Base-by-base conservation (phyloP, 2,329 filamentous ascomycete genomes). In the Pseudogymnoascus sp. region DNA sequence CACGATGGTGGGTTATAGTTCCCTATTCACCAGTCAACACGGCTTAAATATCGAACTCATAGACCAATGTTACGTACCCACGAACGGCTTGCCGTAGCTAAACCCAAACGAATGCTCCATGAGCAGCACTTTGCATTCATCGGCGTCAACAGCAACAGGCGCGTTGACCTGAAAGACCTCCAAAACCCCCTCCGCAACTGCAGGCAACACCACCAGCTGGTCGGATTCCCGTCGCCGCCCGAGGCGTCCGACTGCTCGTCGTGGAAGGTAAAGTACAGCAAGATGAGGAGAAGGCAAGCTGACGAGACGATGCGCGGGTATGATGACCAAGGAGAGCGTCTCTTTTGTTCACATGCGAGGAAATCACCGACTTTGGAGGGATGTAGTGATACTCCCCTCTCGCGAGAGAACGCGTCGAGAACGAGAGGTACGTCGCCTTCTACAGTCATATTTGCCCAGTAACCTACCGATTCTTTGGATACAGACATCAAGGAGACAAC, bases 51-150 rank as follows among this genome's bases (percentile, higher is more conserved):
- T 25, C 49, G 61, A 52, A 66, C 61, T 37, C 62, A 60, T 55
- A 59, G 25, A 43, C 62, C n/a, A 35, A 37, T n/a, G 21, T 4
- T 21, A 75, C 81, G 75, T 76, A 85, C 88, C 88, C 68, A 92
- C 79, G 71, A 86, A 93, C 1, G 90, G 90, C 35, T 80, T 72
- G n/a, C 86, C 87, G 71, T 92, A 93, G 66, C 88, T 92, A 65
- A 77, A 83, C 9, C 78, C 88, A 77, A 93, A 93, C 0, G 82
- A 80, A 74, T 91, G 81, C 2, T 86, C 77, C 83, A 92, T 89
- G 62, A 93, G 74, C n/a, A 82, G 74, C 40, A 85, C 71, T 45
- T 81, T 75, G 70, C 82, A 86, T 59, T 75, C 71, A 52, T 70
- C 67, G n/a, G 65, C 64, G 8, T 67, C 58, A 25, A 66, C 68